Evolutionary conservation across 805 yeast species (phyloP).

Genomic region (Metschnikowia orientalis): DNA sequence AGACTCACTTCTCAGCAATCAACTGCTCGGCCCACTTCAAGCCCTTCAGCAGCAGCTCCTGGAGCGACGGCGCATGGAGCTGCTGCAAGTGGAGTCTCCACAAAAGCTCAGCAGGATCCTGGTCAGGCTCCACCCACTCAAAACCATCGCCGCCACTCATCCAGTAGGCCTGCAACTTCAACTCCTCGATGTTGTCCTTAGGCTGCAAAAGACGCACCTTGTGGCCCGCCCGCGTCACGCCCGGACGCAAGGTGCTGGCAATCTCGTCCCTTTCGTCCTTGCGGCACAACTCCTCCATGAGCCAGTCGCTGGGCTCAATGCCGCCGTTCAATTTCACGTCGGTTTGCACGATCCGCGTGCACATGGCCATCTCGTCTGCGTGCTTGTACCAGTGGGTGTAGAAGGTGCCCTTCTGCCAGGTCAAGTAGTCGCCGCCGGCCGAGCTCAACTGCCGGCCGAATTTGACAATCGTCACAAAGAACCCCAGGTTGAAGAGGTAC

Average conservation of each 20-base stretch:
- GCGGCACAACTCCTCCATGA: slow-evolving; percentile 38
- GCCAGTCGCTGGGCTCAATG: slow-evolving; percentile 24
- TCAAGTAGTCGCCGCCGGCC: slow-evolving; percentile 50
- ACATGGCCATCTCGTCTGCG: slow-evolving; percentile 65
- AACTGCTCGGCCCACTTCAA: slow-evolving; percentile 42
- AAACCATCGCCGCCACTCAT: slow-evolving; percentile 48
- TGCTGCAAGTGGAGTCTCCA: slow-evolving; percentile 33
- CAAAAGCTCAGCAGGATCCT: slow-evolving; percentile 37
- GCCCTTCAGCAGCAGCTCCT: slow-evolving; percentile 10
- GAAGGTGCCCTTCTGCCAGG: slow-evolving; percentile 63
- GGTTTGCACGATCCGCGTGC: slow-evolving; percentile 59
- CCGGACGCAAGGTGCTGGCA: slow-evolving; percentile 31
- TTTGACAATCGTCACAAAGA: slow-evolving; percentile 37
- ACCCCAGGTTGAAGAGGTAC: slow-evolving; percentile 37
- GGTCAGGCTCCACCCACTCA: slow-evolving; percentile 23
- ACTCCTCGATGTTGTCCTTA: slow-evolving; percentile 52
- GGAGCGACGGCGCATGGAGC: slow-evolving; percentile 19
- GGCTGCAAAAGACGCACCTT: slow-evolving; percentile 37
- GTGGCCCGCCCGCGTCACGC: slow-evolving; percentile 34
- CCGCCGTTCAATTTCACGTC: slow-evolving; percentile 51
- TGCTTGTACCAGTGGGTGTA: slow-evolving; percentile 61
- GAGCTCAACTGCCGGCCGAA: slow-evolving; percentile 39
- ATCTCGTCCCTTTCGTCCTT: slow-evolving; percentile 22
- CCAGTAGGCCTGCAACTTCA: slow-evolving; percentile 79
- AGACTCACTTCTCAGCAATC: no score